phyloP scores from a whole-genome alignment of 495 filamentous ascomycete genomes.

The Penicillium desertorum region DNA sequence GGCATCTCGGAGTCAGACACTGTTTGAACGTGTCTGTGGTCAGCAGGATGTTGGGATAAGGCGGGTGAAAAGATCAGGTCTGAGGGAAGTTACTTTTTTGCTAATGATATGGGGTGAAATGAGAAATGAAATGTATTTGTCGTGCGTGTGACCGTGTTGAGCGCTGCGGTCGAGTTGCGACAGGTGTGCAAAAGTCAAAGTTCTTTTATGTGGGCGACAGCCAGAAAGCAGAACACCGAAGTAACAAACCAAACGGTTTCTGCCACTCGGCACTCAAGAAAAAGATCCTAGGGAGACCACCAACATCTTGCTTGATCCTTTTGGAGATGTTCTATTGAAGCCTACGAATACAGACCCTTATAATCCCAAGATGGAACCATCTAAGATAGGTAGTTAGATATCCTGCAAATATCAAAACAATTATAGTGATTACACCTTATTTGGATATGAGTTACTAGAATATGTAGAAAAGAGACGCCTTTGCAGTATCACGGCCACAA shows the following conservation, averaged over 20 bases:
- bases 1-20: conserved; percentile 12
- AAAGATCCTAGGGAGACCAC: neutral
- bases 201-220: neutral
- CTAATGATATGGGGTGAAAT: neutral
- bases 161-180: neutral
- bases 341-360: neutral
- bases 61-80: neutral
- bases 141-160: neutral
- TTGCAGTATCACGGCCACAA: conserved; percentile 66
- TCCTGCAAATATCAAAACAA: neutral
- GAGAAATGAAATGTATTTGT: neutral
- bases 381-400: neutral
- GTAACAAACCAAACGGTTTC: neutral
- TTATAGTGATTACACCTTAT: neutral
- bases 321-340: neutral
- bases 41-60: neutral
- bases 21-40: neutral
- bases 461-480: neutral
- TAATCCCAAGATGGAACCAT: neutral
- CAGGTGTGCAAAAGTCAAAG: neutral
- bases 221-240: neutral
- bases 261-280: neutral
- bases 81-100: neutral
- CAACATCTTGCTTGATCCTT: neutral
- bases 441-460: neutral